phyloP scores from a whole-genome alignment of 352 stramenopile genomes.

The Aphanomyces euteiches region DNA sequence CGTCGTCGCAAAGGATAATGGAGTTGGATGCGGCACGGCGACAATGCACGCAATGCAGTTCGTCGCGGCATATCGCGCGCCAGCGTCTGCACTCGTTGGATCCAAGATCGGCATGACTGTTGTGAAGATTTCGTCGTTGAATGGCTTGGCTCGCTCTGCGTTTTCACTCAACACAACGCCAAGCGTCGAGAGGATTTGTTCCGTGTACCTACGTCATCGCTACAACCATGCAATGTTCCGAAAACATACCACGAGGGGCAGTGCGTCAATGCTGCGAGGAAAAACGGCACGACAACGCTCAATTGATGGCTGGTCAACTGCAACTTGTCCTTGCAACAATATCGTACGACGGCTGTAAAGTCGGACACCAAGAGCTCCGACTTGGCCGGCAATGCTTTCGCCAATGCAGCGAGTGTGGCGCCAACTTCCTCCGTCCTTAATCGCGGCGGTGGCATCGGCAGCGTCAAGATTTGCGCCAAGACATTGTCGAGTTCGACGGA shows the following conservation, averaged over 20 bases:
- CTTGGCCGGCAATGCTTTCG: constrained; percentile 56
- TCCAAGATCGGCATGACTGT: constrained; percentile 72
- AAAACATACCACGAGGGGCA: constrained; percentile 48
- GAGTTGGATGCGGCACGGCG: constrained; percentile 58
- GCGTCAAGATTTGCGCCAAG: constrained; percentile 17
- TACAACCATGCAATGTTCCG: constrained; percentile 67
- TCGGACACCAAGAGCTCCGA: constrained; percentile 75
- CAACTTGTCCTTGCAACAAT: constrained; percentile 76
- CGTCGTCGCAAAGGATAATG: constrained; percentile 54
- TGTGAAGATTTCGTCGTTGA: constrained; percentile 65
- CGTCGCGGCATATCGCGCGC: constrained; percentile 80
- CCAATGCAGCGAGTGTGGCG: constrained; percentile 52
- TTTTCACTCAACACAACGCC: constrained; percentile 75
- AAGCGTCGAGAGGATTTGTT: constrained; percentile 38
- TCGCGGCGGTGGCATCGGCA: constrained; percentile 26
- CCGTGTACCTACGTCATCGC: constrained; percentile 28
- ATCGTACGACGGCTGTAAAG: constrained; percentile 71
- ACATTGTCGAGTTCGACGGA: constrained; percentile 15
- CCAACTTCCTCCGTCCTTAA: constrained; percentile 48
- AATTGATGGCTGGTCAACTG: constrained; percentile 56
- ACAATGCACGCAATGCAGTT: constrained; percentile 81
- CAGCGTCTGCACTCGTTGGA: constrained; percentile 71
- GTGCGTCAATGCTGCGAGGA: constrained; percentile 68
- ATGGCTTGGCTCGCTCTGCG: constrained; percentile 53
- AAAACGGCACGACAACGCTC: constrained; percentile 60